phyloP scores from a whole-genome alignment of 768 basidiomycete genomes.

The Boletus subparvulus region DNA sequence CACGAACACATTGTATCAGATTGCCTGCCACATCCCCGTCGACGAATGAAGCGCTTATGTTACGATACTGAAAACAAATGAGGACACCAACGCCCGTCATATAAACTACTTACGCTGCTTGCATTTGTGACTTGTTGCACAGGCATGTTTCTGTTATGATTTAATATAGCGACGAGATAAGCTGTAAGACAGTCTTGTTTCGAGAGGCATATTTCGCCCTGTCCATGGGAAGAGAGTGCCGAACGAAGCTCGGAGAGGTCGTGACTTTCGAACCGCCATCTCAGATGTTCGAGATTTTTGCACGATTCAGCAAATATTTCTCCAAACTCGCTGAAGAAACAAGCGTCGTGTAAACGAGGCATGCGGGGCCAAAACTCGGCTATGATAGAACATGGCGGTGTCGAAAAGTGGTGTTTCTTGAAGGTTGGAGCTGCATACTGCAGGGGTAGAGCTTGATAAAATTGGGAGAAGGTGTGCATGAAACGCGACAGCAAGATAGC shows the following conservation, averaged over 20 bases:
- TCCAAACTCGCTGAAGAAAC: conserved; percentile 18
- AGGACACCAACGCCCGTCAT: background rate
- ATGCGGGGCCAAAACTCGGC: conserved; percentile 20
- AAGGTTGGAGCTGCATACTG: conserved; percentile 22
- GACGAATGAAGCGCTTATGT: conserved; percentile 17
- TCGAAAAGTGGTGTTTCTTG: conserved; percentile 22
- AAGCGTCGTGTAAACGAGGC: conserved; percentile 25
- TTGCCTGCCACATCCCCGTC: conserved; percentile 19
- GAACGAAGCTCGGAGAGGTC: conserved; percentile 18
- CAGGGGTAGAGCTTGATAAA: conserved; percentile 25
- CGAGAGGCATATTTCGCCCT: conserved; percentile 11
- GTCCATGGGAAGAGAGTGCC: conserved; percentile 3
- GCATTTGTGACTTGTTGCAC: conserved; percentile 28
- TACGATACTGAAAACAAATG: conserved; percentile 19
- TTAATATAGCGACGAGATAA: conserved; percentile 25
- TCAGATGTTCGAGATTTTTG: conserved; percentile 13
- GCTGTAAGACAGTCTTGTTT: conserved; percentile 34
- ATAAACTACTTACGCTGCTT: conserved; percentile 25
- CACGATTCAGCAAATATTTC: conserved; percentile 11
- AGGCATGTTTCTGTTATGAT: conserved; percentile 8
- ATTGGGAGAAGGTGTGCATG: conserved; percentile 30
- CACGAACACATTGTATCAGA: conserved; percentile 21
- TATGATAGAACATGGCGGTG: conserved; percentile 12
- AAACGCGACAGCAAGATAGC: conserved; percentile 28
- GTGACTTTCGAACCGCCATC: conserved; percentile 12